phyloP scores from a whole-genome alignment of 2,329 filamentous ascomycete species.

The Clarireedia sp. region DNA sequence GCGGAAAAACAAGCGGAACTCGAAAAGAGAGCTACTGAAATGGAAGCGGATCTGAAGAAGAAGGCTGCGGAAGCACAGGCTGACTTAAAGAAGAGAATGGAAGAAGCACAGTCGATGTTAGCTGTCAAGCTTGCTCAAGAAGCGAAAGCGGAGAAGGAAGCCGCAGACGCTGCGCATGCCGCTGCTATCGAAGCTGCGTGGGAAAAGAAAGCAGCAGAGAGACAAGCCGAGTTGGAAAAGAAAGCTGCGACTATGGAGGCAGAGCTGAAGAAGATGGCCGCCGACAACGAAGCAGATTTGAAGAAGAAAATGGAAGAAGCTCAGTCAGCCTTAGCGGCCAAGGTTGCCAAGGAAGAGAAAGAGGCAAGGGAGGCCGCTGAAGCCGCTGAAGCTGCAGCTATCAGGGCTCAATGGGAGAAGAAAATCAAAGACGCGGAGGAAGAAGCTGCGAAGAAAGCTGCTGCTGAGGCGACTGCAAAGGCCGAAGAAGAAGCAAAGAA shows the following conservation, averaged over 20 bases:
- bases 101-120: slow-evolving; percentile 13
- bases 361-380: slow-evolving; percentile 28
- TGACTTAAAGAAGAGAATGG: slow-evolving; percentile 15
- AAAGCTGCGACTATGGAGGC: slow-evolving; percentile 32
- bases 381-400: slow-evolving; percentile 33
- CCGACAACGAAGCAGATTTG: slow-evolving; percentile 11
- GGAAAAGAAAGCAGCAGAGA: slow-evolving; percentile 18
- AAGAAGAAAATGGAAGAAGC: slow-evolving; percentile 10
- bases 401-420: slow-evolving; percentile 37
- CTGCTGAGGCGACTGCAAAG: slow-evolving; percentile 23
- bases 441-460: slow-evolving; percentile 19
- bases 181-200: slow-evolving; percentile 12
- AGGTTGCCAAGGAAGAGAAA: slow-evolving; percentile 15
- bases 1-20: slow-evolving; percentile 1
- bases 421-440: slow-evolving; percentile 30
- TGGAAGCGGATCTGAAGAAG: slow-evolving; percentile 10
- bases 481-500: slow-evolving; percentile 34
- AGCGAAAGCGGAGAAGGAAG: slow-evolving; percentile 16
- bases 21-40: slow-evolving; percentile 3
- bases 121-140: slow-evolving; percentile 8
- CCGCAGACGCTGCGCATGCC: slow-evolving; percentile 4
- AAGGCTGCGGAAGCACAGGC: slow-evolving; percentile 16
- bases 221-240: slow-evolving; percentile 23
- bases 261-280: slow-evolving; percentile 29
- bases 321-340: slow-evolving; percentile 4